Conservation (phyloP, 441 rosid species). For the Populus trichocarpa region DNA sequence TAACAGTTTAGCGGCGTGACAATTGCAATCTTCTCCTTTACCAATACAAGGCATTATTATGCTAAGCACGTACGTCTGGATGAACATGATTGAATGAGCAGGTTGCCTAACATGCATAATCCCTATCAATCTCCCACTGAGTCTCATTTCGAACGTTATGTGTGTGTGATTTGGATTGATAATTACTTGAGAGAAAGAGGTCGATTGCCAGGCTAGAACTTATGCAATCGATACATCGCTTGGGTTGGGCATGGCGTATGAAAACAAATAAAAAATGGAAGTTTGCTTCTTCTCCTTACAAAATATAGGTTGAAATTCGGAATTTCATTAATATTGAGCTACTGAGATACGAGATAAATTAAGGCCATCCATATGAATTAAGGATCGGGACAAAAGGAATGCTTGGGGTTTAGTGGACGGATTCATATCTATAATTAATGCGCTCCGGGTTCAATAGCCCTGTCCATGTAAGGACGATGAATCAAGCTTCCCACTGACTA, state of each 20-base stretch:
- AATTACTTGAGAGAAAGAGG: neutral
- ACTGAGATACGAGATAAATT: too few relatives aligned
- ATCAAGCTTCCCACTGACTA: constrained; percentile 19
- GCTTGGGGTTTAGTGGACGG: neutral
- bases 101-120: neutral
- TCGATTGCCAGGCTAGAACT: neutral
- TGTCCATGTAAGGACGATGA: constrained; percentile 8
- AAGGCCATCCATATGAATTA: too few relatives aligned
- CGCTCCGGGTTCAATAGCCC: neutral
- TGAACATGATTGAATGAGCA: neutral
- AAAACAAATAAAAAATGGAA: too few relatives aligned
- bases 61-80: neutral
- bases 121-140: neutral
- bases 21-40: neutral
- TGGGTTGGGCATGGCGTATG: too few relatives aligned
- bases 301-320: too few relatives aligned
- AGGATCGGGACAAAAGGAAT: too few relatives aligned
- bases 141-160: too few relatives aligned
- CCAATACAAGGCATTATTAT: too few relatives aligned
- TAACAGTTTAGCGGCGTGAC: neutral
- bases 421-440: neutral
- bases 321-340: too few relatives aligned
- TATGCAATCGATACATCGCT: too few relatives aligned
- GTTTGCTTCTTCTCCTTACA: too few relatives aligned
- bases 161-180: neutral